A percentile compares a stretch with the other conserved stretches of the same genome.
Evolutionary conservation across 169 alveolate species (phyloP).

Genomic region (Pseudocohnilembus persalinus): DNA sequence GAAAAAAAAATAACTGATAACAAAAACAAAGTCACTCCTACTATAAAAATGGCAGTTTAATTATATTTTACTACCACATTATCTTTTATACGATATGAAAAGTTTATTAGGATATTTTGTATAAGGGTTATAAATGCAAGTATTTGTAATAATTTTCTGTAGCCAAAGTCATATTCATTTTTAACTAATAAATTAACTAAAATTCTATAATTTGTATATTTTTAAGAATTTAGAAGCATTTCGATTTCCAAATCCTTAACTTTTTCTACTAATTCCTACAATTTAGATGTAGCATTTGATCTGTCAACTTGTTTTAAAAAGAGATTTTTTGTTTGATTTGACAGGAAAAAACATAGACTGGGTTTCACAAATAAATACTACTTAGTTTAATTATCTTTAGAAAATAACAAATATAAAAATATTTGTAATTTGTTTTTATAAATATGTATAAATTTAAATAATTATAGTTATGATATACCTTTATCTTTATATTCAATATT

Average conservation of each 20-base stretch:
- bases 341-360: neutral
- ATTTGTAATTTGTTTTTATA: too few species aligned
- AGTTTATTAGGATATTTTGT: conserved; percentile 1
- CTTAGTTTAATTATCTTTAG: neutral
- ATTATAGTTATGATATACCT: neutral
- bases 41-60: neutral
- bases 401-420: too few species aligned
- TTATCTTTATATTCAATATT: neutral
- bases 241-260: conserved; percentile 7
- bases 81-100: conserved; percentile 9
- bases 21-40: neutral
- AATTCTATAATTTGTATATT: neutral
- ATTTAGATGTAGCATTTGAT: conserved; percentile 6
- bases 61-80: neutral
- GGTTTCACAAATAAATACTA: neutral
- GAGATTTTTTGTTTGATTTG: conserved; percentile 1
- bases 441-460: too few species aligned
- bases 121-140: conserved; percentile 5
- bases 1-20: neutral
- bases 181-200: neutral
- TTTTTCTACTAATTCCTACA: conserved; percentile 1
- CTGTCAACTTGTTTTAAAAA: conserved; percentile 26
- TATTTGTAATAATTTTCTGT: neutral
- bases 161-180: neutral
- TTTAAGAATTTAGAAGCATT: conserved; percentile 13